These are phyloP conservation scores for Boletus insuetus DNA, from an alignment of 768 basidiomycete species.

Conservation along the genomic window DNA sequence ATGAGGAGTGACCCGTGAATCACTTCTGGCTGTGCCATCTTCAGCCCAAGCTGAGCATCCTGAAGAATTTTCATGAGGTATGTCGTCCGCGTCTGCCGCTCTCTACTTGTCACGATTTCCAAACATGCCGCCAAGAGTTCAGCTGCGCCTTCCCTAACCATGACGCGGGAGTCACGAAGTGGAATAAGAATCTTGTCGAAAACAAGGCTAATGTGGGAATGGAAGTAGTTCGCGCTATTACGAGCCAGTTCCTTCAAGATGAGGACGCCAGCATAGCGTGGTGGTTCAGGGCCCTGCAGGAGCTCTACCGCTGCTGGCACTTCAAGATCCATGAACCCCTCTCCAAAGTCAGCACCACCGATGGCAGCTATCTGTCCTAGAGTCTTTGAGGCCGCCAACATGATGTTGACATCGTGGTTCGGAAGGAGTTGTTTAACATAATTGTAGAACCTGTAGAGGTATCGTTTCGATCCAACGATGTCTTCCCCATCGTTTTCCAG, in stretches of 20 bases:
- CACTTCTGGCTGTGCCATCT: conserved; percentile 76
- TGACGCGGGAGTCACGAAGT: conserved; percentile 82
- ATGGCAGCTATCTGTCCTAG: conserved; percentile 84
- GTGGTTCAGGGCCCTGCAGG: conserved; percentile 73
- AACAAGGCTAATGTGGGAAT: conserved; percentile 81
- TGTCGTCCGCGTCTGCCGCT: conserved; percentile 60
- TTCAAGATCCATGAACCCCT: conserved; percentile 87
- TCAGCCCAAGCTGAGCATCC: conserved; percentile 82
- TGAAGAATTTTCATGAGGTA: conserved; percentile 81
- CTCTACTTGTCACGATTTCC: conserved; percentile 77
- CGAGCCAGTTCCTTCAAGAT: conserved; percentile 91
- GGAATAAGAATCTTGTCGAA: conserved; percentile 93
- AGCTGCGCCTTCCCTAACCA: conserved; percentile 90
- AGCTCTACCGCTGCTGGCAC: conserved; percentile 81
- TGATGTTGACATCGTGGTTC: conserved; percentile 87
- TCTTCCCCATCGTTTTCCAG: conserved; percentile 77
- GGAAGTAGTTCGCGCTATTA: conserved; percentile 84
- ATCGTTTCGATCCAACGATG: conserved; percentile 74
- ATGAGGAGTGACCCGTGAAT: conserved; percentile 93
- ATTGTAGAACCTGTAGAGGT: conserved; percentile 85
- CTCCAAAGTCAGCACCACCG: conserved; percentile 80
- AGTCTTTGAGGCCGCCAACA: conserved; percentile 92
- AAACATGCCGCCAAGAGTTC: conserved; percentile 92
- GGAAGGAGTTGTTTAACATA: conserved; percentile 93
- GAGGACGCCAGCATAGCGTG: conserved; percentile 90